Conservation (phyloP, 208 protist genomes). For the Leishmania braziliensis region DNA sequence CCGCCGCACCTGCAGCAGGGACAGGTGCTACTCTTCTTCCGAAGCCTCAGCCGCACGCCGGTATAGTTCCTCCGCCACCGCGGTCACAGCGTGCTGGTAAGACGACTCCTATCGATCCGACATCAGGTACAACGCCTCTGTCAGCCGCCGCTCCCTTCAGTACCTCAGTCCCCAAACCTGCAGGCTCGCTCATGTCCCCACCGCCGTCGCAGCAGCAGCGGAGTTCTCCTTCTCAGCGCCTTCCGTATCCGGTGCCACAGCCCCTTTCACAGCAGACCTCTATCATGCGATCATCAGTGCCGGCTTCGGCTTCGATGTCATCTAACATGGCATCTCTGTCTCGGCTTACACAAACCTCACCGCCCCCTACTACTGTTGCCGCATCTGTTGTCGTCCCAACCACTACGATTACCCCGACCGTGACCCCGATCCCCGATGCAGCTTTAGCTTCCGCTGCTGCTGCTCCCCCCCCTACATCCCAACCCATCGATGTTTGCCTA, state of each 20-base stretch:
- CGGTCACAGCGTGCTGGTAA: background rate
- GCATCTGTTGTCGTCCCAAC: background rate
- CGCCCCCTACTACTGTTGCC: background rate
- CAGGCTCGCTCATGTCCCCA: background rate
- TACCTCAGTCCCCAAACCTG: background rate
- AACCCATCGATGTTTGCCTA: conserved; percentile 6
- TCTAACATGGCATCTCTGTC: background rate
- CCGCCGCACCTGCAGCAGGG: background rate
- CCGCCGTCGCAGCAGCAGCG: background rate
- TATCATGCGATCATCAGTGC: background rate
- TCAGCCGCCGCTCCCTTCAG: background rate
- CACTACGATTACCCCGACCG: background rate
- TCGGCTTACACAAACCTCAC: background rate
- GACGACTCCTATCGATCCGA: background rate
- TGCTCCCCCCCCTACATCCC: background rate
- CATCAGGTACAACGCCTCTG: background rate
- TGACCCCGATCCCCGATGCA: background rate
- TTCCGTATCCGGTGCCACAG: conserved; percentile 6
- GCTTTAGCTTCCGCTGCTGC: background rate
- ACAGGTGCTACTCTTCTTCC: background rate
- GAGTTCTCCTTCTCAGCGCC: background rate
- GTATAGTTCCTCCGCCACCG: background rate
- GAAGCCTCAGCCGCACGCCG: background rate
- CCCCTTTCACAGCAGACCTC: conserved; percentile 1
- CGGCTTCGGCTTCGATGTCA: background rate